Base-by-base conservation (phyloP, 176 grass and related monocot species). In the Triticum dicoccoides region DNA sequence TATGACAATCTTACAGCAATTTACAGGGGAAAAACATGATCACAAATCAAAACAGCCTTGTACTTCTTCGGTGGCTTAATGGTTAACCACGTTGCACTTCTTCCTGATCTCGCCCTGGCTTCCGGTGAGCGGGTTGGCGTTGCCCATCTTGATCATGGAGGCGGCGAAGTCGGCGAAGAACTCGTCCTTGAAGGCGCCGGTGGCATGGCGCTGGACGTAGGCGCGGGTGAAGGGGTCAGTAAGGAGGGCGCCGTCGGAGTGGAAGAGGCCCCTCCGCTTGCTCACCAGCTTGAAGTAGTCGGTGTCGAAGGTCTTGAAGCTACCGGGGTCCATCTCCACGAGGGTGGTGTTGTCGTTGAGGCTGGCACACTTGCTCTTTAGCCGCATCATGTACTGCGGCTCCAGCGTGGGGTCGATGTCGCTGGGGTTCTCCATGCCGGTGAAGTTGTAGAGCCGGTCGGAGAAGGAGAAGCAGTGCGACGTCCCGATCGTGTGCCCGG, bases 261-360 rank as follows among this genome's bases (percentile, higher is more conserved):
- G 87, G 87, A 99, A 99, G 39, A 94, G 76, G 2, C 94, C 94
- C 76, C 94, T 81, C 13, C 87, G 84, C 83, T 93, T 91, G 52
- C 81, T 64, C 2, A 99, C 90, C 33, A 85, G 47, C 38, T 51
- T 84, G 89, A 27, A 99, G 87, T 94, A 99, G 30, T 65, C 35
- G 0, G 88, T 68, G 73, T 99, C 94, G 85, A 99, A 96, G 42
- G 94, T 94, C 73, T 9, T 90, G 97, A 91, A 93, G 82, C 92
- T 99, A 0, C 97, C 97, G 0, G 94, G 97, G 37, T 99, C 94
- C 97, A 99, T 99, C 85, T 96, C 94, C 67, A 96, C 82, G 4
- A 90, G 65, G 34, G 97, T 99, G 39, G 56, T 92, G 75, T 79
- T 87, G 83, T 99, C 94, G 33, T 85, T 51, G 10, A 92, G 97